These are phyloP conservation scores for Linnemannia schmuckeri DNA, from an alignment of 192 early-diverging fungal genomes.

Conservation along the genomic window DNA sequence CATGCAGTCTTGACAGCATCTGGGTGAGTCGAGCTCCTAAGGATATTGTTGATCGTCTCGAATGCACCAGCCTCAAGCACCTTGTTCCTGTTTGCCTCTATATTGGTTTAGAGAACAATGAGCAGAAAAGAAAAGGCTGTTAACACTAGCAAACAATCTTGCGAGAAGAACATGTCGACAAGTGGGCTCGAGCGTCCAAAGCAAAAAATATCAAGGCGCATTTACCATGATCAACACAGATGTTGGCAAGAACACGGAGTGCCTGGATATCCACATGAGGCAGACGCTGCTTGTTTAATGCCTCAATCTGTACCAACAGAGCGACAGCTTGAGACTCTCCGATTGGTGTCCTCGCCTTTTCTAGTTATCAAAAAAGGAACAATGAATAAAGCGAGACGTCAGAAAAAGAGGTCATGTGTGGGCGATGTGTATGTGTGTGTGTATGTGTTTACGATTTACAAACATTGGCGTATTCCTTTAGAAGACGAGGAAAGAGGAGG, in stretches of 20 bases:
- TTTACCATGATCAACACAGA: constrained; percentile 69
- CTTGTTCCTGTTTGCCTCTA: constrained; percentile 63
- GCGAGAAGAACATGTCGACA: neutral
- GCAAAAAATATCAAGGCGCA: neutral
- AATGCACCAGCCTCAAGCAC: constrained; percentile 55
- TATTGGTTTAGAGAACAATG: too few species aligned
- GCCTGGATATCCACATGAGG: constrained; percentile 58
- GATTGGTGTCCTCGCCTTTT: constrained; percentile 56
- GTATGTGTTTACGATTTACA: neutral
- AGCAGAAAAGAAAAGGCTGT: neutral
- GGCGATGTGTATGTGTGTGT: neutral
- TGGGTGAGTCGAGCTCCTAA: constrained; percentile 39
- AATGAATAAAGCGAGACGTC: too few species aligned
- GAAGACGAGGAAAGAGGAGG: neutral
- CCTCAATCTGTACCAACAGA: constrained; percentile 48
- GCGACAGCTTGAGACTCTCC: constrained; percentile 58
- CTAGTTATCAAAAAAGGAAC: constrained; percentile 33
- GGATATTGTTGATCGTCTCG: constrained; percentile 30
- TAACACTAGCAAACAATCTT: neutral
- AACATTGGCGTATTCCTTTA: neutral
- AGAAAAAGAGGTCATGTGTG: too few species aligned
- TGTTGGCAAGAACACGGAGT: constrained; percentile 64
- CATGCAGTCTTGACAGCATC: constrained; percentile 57
- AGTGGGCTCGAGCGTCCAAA: neutral
- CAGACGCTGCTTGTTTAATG: constrained; percentile 32